These are phyloP conservation scores for Thermoascus crustaceus DNA, from an alignment of 2,329 filamentous ascomycete genomes.

Conservation along the genomic window DNA sequence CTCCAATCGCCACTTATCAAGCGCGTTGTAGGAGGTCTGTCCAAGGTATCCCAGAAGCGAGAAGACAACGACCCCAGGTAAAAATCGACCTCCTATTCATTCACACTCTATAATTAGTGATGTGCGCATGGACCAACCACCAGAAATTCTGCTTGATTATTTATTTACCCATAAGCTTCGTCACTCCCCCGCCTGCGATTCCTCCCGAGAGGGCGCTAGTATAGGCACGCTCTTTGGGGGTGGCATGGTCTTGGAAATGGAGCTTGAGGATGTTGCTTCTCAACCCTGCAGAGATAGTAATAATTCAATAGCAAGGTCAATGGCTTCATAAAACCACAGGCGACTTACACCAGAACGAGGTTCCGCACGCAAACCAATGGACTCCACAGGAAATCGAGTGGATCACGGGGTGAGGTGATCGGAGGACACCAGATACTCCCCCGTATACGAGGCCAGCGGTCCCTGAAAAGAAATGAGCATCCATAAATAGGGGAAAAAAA, in stretches of 20 bases:
- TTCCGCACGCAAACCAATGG: conserved; percentile 74
- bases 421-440: conserved; percentile 62
- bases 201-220: conserved; percentile 65
- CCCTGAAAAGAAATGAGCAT: no score
- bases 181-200: conserved; percentile 53
- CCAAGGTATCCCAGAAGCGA: conserved; percentile 49
- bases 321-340: background rate
- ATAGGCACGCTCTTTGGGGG: conserved; percentile 51
- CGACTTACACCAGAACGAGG: conserved; percentile 63
- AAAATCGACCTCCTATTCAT: conserved; percentile 47
- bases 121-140: conserved; percentile 5
- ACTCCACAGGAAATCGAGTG: conserved; percentile 66
- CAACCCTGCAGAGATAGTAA: conserved; percentile 39
- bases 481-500: no score
- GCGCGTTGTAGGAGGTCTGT: conserved; percentile 47
- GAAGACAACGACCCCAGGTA: conserved; percentile 55
- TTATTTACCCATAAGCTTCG: conserved; percentile 44
- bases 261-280: conserved; percentile 38
- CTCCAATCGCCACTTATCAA: conserved; percentile 41
- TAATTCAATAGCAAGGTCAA: conserved; percentile 31
- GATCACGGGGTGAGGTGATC: conserved; percentile 55
- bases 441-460: conserved; percentile 55
- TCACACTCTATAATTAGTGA: conserved; percentile 12
- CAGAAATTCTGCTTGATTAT: conserved; percentile 3
- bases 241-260: conserved; percentile 46